Evolutionary conservation across 2,329 filamentous ascomycete genomes (phyloP).

Genomic region (Volutella citrinella): DNA sequence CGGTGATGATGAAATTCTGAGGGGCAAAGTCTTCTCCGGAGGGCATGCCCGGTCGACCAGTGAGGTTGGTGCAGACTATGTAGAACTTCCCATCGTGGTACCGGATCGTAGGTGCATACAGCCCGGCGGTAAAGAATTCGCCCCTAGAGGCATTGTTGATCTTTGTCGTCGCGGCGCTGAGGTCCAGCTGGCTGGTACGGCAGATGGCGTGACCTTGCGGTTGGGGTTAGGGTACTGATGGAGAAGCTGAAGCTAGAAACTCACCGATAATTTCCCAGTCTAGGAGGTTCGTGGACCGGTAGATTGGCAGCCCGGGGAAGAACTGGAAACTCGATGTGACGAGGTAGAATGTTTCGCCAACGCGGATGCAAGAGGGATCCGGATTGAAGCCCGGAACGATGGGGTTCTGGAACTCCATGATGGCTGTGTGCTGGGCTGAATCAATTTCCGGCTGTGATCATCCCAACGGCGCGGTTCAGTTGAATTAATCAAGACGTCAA

Average conservation of each 20-base stretch:
- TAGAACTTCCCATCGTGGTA: conserved; percentile 1
- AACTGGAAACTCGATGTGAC: conserved; percentile 3
- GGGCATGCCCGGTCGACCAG: not conserved
- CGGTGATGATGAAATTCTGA: not conserved
- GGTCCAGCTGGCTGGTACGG: not conserved
- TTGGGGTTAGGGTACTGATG: not conserved
- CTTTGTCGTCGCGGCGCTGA: not conserved
- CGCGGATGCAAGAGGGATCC: conserved; percentile 1
- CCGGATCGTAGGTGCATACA: conserved; percentile 1
- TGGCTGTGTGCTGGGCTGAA: conserved; percentile 1
- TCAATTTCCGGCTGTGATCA: too few species aligned
- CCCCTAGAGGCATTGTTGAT: not conserved
- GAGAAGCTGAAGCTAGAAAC: not conserved
- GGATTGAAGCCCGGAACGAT: conserved; percentile 3
- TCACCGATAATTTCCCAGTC: conserved; percentile 3
- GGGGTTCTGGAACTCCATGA: conserved; percentile 1
- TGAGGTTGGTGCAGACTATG: conserved; percentile 1
- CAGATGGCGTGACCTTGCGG: not conserved
- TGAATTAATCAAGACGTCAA: too few species aligned
- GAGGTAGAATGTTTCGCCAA: conserved; percentile 1
- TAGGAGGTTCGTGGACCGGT: conserved; percentile 1
- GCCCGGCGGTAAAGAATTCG: not conserved
- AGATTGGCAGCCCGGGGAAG: conserved; percentile 2
- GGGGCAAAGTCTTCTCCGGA: not conserved
- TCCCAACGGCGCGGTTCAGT: too few species aligned